Base-by-base conservation (phyloP, 1,284 basidiomycete species). In the Kwoniella shivajii region DNA sequence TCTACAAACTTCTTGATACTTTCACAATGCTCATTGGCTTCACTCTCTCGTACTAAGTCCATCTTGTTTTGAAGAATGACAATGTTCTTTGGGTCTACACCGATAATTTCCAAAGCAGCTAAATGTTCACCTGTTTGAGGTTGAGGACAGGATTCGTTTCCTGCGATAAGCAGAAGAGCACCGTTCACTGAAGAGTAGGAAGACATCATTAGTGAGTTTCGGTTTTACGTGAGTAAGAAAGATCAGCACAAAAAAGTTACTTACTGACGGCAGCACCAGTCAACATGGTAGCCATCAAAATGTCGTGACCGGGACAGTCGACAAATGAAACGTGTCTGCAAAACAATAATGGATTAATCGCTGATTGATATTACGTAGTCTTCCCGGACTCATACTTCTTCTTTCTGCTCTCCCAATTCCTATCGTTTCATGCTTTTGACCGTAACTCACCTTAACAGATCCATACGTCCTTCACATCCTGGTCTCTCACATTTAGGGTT, bases 31-130 rank as follows among this genome's bases (percentile, higher is more conserved):
- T 95, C 92, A 50, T 92, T 78, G 6, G 92, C 93, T 69, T 92
- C 89, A 37, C 86, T 82, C 76, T 96, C 91, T 77, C 93, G 89
- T 75, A 96, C 95, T 66, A 96, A 77, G 80, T 96, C 93, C 69
- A 96, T 93, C 81, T 97, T 97, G 80, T 96, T 96, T 75, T 98
- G 96, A 45, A 99, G 81, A 64, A 98, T 98, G 78, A 99, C 94
- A 75, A 99, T 96, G 77, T 99, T 89, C 75, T 97, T 87, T 24
- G 73, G 73, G 63, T 98, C 84, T 80, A 96, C 95, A 56, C 77
- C 77, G 92, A 99, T 99, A 79, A 99, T 98, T 79, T 99, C 95
- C 54, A 99, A 92, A 4, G 96, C 95, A 30, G 96, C 96, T 57
- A 99, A 80, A 83, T 99, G 96, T 79, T 99, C 96, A 16, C 90